Base-by-base conservation (phyloP, 352 stramenopile species). In the Phytophthora ramorum region DNA sequence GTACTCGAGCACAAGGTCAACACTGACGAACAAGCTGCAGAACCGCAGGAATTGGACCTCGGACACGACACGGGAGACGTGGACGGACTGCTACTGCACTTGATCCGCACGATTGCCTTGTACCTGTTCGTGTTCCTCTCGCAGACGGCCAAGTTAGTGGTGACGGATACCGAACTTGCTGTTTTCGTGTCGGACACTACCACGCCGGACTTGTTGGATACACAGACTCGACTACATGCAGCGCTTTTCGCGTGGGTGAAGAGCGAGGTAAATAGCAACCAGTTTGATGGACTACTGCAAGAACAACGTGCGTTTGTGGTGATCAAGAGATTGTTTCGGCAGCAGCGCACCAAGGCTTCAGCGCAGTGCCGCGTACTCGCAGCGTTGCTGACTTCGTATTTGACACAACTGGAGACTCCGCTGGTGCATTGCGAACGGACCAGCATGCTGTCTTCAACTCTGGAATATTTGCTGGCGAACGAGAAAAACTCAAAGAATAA, bases 101-200 rank as follows among this genome's bases (percentile, higher is more conserved):
- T 91, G 35, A 76, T 91, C 52, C 80, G 81, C 63, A 81, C 83
- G 20, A 69, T 91, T 55, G 72, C 81, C 13, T 58, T 91, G 38
- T 89, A 87, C 49, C 59, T 91, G 54, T 88, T 85, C 52, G 76
- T 85, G 26, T 71, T 78, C 38, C 63, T 91, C 22, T 79, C 78
- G 20, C 77, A 84, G 38, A 58, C 83, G 12, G 38, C 68, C 10
- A 52, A 76, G 7, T 10, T 75, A 13, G 55, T 19, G 12, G n/a
- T 79, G 17, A 53, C 71, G n/a, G 78, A 88, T n/a, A 57, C 72
- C 35, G 68, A 87, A 26, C 48, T 71, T 46, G 57, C 65, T 8
- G 46, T 66, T 47, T 60, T 71, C 19, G 34, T 58, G 16, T 46
- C 74, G 19, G 51, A 66, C 9, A 46, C 57, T 43, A 58, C 62